Evolutionary conservation across 1,139 yeast species (phyloP).

Genomic region (Kodamaea suecica): DNA sequence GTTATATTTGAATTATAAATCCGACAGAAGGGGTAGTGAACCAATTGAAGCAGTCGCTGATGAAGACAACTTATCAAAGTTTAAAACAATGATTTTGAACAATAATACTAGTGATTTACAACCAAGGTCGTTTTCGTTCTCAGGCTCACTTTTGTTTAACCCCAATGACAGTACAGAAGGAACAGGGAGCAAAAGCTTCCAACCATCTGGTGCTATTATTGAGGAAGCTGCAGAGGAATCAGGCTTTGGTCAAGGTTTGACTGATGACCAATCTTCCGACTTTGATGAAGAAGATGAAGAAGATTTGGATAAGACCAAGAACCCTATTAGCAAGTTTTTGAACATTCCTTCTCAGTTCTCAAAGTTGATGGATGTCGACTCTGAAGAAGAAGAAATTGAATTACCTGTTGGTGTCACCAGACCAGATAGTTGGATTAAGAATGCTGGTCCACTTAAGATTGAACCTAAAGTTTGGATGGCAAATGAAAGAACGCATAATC

Average conservation of each 20-base stretch:
- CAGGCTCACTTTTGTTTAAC: slow-evolving; percentile 35
- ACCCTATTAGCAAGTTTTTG: slow-evolving; percentile 22
- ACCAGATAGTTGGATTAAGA: slow-evolving; percentile 76
- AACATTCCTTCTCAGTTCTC: slow-evolving; percentile 33
- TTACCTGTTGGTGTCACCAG: slow-evolving; percentile 87
- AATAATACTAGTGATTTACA: slow-evolving; percentile 30
- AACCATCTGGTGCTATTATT: slow-evolving; percentile 11
- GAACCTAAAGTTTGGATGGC: slow-evolving; percentile 99
- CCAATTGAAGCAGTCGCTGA: slow-evolving; percentile 62
- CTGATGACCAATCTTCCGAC: slow-evolving; percentile 34
- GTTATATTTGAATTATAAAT: slow-evolving; percentile 13
- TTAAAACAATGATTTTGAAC: slow-evolving; percentile 41
- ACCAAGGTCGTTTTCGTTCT: slow-evolving; percentile 41
- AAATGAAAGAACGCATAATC: slow-evolving; percentile 92
- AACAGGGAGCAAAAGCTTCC: slow-evolving; percentile 5
- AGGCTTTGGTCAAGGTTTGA: slow-evolving; percentile 7
- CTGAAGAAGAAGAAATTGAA: slow-evolving; percentile 80
- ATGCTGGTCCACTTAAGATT: slow-evolving; percentile 87
- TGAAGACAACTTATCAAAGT: slow-evolving; percentile 46
- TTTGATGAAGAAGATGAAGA: slow-evolving; percentile 44
- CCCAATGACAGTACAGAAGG: slow-evolving; percentile 10
- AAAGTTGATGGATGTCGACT: slow-evolving; percentile 60
- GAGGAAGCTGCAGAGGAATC: slow-evolving; percentile 14
- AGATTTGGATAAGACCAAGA: slow-evolving; percentile 30
- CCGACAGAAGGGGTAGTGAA: slow-evolving; percentile 61